Percentiles rank a stretch among this genome's conserved stretches.
phyloP scores from a whole-genome alignment of 306 rosid species.

The Sicyos edulis region DNA sequence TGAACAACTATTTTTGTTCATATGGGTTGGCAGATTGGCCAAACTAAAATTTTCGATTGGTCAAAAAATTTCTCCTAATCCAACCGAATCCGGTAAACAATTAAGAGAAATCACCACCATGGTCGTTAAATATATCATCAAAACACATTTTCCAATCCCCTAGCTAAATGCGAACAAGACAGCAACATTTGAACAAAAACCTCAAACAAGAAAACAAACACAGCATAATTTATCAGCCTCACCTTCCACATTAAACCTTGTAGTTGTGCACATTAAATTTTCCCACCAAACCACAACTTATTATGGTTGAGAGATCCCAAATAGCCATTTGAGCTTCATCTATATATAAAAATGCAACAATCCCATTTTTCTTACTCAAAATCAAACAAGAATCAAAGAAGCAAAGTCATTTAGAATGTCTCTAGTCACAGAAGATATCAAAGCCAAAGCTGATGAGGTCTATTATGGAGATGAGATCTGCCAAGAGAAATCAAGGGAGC shows the following conservation, averaged over 20 bases:
- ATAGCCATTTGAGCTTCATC: neutral
- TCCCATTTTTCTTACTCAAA: conserved; percentile 5
- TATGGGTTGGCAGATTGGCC: no score
- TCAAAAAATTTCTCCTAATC: no score
- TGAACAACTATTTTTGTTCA: no score
- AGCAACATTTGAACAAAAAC: neutral
- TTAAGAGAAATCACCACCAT: neutral
- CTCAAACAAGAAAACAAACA: neutral
- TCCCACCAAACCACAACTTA: neutral
- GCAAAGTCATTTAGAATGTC: conserved; percentile 18
- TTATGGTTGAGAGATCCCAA: neutral
- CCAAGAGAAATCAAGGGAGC: no score
- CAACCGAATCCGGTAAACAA: no score
- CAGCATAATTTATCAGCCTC: no score
- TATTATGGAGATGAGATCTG: conserved; percentile 19
- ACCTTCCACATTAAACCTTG: conserved; percentile 1
- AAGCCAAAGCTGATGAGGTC: conserved; percentile 48
- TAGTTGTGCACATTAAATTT: neutral
- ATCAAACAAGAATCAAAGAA: neutral
- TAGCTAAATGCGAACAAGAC: neutral
- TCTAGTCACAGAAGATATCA: neutral
- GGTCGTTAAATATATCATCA: neutral
- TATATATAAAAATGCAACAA: neutral
- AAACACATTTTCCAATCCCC: neutral
- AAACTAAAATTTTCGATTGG: no score